Base-by-base conservation (phyloP, 495 filamentous ascomycete species). In the Penicillium ochrochloron region DNA sequence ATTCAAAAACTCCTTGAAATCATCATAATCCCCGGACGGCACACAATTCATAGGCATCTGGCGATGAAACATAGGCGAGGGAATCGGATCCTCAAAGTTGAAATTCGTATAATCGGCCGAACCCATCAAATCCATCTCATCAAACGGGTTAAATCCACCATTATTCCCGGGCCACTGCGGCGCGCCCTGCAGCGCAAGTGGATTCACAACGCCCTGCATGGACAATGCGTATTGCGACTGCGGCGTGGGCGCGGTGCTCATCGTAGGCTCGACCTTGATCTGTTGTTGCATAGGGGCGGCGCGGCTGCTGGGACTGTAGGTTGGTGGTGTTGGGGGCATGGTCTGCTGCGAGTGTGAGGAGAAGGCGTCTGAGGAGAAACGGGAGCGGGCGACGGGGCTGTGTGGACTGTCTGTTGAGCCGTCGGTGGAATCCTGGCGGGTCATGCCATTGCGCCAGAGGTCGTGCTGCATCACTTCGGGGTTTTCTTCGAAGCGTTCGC, bases 401-500 rank as follows among this genome's bases (percentile, higher is more conserved):
- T 85, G 82, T 15, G 81, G 77, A 27, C 79, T 83, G 21, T 87
- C 84, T 17, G 85, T 84, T 70, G 81, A 81, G 42, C 74, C 70
- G 53, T 81, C 80, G 46, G 83, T 78, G 2, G 85, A 88, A 27
- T 83, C 82, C 67, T 85, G 77, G 41, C 84, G 77, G 33, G 82
- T 78, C 71, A 84, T 82, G 39, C 78, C 75, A 44, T 82, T 76
- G 39, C 77, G 79, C 68, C 83, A 81, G 31, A 89, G 71, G 8
- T 80, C 79, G 41, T 82, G 82, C 65, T 87, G 87, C 73, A 90
- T 75, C 19, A 73, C 65, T 19, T 82, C 77, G 53, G 80, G 75
- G 69, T 85, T 82, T 42, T 89, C 87, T 64, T 90, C 86, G 62
- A 89, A 88, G 6, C 71, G 78, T 56, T 87, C 86, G 65, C 81